Base-by-base conservation (phyloP, 305 asterid species). In the Fraxinus angustifolia region DNA sequence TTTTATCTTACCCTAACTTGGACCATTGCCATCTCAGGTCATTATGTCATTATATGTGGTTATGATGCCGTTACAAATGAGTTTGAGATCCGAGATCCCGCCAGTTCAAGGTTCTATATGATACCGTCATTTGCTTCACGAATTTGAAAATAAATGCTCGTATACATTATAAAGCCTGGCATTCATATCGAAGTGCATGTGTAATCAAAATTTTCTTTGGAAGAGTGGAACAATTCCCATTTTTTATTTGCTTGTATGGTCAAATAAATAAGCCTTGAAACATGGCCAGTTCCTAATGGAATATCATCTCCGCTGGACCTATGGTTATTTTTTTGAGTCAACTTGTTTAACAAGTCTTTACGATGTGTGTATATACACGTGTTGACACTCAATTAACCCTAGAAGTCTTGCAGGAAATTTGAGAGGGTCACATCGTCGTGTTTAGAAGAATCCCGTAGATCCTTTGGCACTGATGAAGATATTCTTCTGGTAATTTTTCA, bases 41-140 rank as follows among this genome's bases (percentile, higher is more conserved):
- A 95, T 80, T 94, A 94, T 77, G 81, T 95, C 50, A 91, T 95
- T 76, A 91, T 95, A 16, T 95, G 98, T 87, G 98, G 98, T 77
- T 95, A 94, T 79, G 97, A 94, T 83, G 80, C 94, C 80, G 90
- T 85, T 34, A 83, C 92, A 74, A 83, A 93, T 35, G 97, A 94
- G 88, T 95, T 95, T 89, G 99, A 95, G 93, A 94, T 95, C 83
- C 97, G 99, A 82, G 99, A 95, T 90, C 99, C 99, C 31, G 95
- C 97, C 81, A 92, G 98, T 91, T 89, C 98, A 84, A 91, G 97
- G 98, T 94, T 83, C 78, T 53, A 28, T 14, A n/a, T 21, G 30
- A 45, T 82, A 50, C 33, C 76, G 78, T 1, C 65, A 12, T 78
- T 50, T 76, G 14, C 56, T 75, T 65, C 31, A 21, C 26, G 28